Conservation (phyloP, 139 green algal species). For the Raphidocelis subcapitata region DNA sequence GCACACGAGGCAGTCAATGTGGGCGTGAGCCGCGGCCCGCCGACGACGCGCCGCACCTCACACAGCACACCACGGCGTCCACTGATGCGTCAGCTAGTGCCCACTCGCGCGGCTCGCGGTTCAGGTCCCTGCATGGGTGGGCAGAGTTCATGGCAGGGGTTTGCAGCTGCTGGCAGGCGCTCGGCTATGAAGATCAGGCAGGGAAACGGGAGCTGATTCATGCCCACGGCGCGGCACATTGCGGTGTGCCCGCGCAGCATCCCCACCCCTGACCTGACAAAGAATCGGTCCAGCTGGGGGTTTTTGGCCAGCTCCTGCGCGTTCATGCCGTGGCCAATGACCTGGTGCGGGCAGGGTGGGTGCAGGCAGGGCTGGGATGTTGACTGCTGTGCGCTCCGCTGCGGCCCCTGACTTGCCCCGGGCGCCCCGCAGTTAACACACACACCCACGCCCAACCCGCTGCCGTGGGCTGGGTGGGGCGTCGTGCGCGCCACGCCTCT, state of each 20-base stretch:
- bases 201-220: too few relatives aligned
- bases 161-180: neutral
- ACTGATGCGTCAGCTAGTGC: constrained; percentile 56
- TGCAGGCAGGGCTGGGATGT: neutral
- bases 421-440: neutral
- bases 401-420: neutral
- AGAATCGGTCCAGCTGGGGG: constrained; percentile 63
- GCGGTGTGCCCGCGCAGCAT: too few relatives aligned
- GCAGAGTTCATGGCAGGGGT: neutral
- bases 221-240: too few relatives aligned
- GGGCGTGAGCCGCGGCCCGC: neutral
- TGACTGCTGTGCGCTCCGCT: neutral
- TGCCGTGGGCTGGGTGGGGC: too few relatives aligned
- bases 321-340: constrained; percentile 91
- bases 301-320: constrained; percentile 79
- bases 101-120: constrained; percentile 66
- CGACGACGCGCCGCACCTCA: too few relatives aligned
- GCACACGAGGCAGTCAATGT: neutral
- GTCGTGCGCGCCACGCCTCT: too few relatives aligned
- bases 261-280: constrained; percentile 38
- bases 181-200: too few relatives aligned
- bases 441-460: neutral
- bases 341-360: constrained; percentile 5
- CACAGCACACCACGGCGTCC: constrained; percentile 82
- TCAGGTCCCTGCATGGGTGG: constrained; percentile 57